phyloP scores from a whole-genome alignment of 257 asterid species.

The Solanum sitiens region DNA sequence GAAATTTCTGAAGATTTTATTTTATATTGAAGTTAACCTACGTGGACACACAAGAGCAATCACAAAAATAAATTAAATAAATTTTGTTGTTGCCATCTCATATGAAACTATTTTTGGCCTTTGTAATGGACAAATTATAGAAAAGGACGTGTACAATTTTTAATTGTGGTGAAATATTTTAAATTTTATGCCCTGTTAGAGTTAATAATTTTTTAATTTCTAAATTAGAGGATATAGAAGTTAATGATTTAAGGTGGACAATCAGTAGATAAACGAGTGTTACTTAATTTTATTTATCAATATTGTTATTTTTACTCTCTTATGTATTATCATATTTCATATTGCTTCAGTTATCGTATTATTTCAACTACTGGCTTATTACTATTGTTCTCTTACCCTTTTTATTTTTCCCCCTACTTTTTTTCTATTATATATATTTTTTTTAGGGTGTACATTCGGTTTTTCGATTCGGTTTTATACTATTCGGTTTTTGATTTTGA shows the following conservation, averaged over 20 bases:
- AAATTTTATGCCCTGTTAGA: background rate
- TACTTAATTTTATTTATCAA: background rate
- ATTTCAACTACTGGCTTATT: background rate
- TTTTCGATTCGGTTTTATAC: no score
- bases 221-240: background rate
- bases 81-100: background rate
- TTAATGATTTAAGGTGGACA: background rate
- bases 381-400: background rate
- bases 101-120: background rate
- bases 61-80: background rate
- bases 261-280: background rate
- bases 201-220: background rate
- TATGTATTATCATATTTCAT: no score
- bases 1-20: background rate
- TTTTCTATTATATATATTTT: no score
- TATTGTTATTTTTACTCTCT: background rate
- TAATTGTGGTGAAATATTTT: background rate
- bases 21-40: background rate
- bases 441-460: no score
- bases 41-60: background rate
- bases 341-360: no score
- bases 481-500: no score
- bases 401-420: no score
- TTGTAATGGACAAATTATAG: background rate
- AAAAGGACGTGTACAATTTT: background rate